Base-by-base conservation (phyloP, 2,329 filamentous ascomycete species). In the Aspergillus uvarum region DNA sequence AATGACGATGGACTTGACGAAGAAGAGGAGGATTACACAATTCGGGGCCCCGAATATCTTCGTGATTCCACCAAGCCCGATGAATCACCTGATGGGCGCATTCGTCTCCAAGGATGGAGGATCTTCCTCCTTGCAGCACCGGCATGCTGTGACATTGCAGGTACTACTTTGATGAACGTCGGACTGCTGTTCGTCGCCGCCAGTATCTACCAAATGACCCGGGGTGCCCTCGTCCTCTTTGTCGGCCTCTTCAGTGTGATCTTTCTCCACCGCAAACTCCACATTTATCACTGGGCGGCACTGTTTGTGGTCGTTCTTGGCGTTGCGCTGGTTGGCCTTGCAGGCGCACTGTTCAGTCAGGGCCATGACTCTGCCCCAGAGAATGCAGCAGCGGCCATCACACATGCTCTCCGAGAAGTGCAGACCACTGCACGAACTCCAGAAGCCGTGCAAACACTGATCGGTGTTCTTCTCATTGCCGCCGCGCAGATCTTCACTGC, bases 141-240 rank as follows among this genome's bases (percentile, higher is more conserved):
- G 1, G 91, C 95, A 47, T 89, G 92, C 72, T 97, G 93, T 78
- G 95, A 99, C 74, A 96, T 98, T 65, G 87, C 90, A 24, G 95
- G 92, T 51, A 99, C 95, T 4, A 99, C 95, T 4, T 84, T 98
- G 58, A 98, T 99, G 93, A 99, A 99, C 72, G 90, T 92, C 4
- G 95, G 95, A 3, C 82, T 99, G 66, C 83, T 98, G 52, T 93
- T 98, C 73, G 93, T 98, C 24, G 95, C 91, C 12, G 92, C 95
- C 1, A 96, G 91, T 62, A 97, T 99, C 71, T 99, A 97, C 78
- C 95, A 99, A 79, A 99, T 99, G 95, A 98, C 94, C 1, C 84
- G 95, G 60, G 95, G 95, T 8, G 95, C 95, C 0, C 83, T 99
- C 47, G 94, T 99, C 3, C 83, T 99, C 6, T 99, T 99, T 69